Conservation (phyloP, 805 yeast genomes). For the Spathaspora arborariae region DNA sequence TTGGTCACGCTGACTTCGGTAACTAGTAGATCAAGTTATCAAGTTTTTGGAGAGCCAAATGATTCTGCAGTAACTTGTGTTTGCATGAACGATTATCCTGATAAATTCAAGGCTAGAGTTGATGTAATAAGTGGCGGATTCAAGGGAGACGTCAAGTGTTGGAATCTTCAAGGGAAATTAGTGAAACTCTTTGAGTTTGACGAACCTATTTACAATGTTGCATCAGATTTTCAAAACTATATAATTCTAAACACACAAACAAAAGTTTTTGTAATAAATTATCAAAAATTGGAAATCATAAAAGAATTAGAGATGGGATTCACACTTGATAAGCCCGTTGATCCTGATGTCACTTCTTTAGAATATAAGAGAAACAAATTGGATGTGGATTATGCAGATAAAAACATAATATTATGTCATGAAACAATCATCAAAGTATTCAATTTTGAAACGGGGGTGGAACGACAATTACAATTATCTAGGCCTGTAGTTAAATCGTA, state of each 20-base stretch:
- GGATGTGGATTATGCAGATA: conserved; percentile 33
- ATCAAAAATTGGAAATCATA: conserved; percentile 8
- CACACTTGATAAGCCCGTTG: conserved; percentile 9
- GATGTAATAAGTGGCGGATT: conserved; percentile 26
- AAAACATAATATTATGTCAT: conserved; percentile 22
- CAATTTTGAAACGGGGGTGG: conserved; percentile 12
- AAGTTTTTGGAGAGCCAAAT: conserved; percentile 7
- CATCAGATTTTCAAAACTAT: conserved; percentile 24
- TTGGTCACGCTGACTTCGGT: conserved; percentile 28
- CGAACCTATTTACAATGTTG: conserved; percentile 14
- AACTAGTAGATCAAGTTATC: conserved; percentile 18
- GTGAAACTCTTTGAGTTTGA: conserved; percentile 9
- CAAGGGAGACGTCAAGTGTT: conserved; percentile 20
- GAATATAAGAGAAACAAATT: conserved; percentile 14
- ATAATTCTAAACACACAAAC: conserved; percentile 19
- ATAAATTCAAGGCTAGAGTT: conserved; percentile 18
- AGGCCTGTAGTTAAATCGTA: conserved; percentile 12
- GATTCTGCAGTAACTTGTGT: conserved; percentile 16
- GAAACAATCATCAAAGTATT: conserved; percentile 19
- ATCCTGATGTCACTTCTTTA: too few species aligned
- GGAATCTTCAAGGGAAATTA: conserved; percentile 22
- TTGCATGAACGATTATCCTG: conserved; percentile 12
- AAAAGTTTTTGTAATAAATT: conserved; percentile 17
- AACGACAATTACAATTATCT: conserved; percentile 12
- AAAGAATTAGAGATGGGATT: conserved; percentile 14